Base-by-base conservation (phyloP, 2,329 filamentous ascomycete genomes). In the Exophiala aquamarina region DNA sequence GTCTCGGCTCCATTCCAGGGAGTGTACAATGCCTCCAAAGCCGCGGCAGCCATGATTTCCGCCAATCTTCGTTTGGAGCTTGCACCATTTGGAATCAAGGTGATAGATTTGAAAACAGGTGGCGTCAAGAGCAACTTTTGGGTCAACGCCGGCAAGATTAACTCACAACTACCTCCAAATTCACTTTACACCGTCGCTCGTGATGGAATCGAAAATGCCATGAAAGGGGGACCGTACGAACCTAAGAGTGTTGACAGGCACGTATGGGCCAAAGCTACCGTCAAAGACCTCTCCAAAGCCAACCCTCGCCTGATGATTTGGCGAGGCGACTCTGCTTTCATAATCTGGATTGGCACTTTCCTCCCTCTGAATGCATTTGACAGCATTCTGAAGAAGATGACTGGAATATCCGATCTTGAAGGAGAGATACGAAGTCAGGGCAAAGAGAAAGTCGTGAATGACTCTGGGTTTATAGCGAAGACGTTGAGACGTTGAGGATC, bases 1-100 rank as follows among this genome's bases (percentile, higher is more conserved):
- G 33, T 59, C 13, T 37, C 52, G 3, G 46, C 63, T 8, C 66
- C 68, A 2, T 69, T 58, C 33, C 59, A 63, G 18, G 57, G 54
- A 28, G 45, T 63, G 29, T 68, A 67, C 41, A 60, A 47, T 18
- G 61, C 57, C 19, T 65, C 73, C 28, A 82, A 83, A 61, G 79
- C 77, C 0, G 79, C 80, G 1, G 59, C 82, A 21, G 77, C 81
- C 59, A 68, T 71, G 1, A 82, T 78, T 60, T 76, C 72, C 43
- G 72, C 81, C 49, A 78, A 76, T 1, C 62, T 67, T 7, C 62
- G 64, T 13, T 42, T 63, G 7, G 65, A 67, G 47, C 34, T 67
- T 13, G 39, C 49, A 3, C 59, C 63, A 1, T 58, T 65, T 13
- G 59, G 57, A 9, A 54, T 66, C 40, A 49, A 50, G 2, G 63